phyloP scores from a whole-genome alignment of 208 protist species.

The Angomonas ambiguus region DNA sequence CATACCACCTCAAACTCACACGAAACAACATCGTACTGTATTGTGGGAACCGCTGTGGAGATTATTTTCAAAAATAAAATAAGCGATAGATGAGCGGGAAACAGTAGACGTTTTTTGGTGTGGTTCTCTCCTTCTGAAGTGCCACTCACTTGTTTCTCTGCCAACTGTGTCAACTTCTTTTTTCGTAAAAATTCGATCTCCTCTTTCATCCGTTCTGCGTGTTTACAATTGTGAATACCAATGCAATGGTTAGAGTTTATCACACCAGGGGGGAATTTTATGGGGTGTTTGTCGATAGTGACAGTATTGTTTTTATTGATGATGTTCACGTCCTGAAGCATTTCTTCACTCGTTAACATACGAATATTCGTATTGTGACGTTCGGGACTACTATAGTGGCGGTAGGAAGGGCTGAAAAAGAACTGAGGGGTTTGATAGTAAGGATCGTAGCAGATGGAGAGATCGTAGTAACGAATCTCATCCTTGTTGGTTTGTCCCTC shows the following conservation, averaged over 20 bases:
- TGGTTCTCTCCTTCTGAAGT: background rate
- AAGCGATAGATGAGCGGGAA: background rate
- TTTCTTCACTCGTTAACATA: background rate
- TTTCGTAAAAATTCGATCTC: background rate
- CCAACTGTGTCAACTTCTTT: background rate
- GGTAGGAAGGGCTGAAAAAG: constrained; percentile 1
- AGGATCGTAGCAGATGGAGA: constrained; percentile 5
- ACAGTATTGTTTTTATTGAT: constrained; percentile 7
- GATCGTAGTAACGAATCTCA: background rate
- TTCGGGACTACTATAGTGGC: background rate
- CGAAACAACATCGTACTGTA: constrained; percentile 2
- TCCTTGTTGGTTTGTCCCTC: background rate
- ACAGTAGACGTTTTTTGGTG: background rate
- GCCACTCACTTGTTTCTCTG: background rate
- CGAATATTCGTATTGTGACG: background rate
- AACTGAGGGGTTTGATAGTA: background rate
- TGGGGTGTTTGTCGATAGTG: background rate
- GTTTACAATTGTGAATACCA: constrained; percentile 3
- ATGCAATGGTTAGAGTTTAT: background rate
- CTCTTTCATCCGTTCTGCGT: background rate
- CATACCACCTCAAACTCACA: background rate
- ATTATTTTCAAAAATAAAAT: constrained; percentile 9
- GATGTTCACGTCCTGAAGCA: constrained; percentile 3
- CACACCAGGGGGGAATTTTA: background rate
- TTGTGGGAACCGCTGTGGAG: background rate